Conservation (phyloP, 2,329 filamentous ascomycete genomes). For the Diaporthe australafricana region DNA sequence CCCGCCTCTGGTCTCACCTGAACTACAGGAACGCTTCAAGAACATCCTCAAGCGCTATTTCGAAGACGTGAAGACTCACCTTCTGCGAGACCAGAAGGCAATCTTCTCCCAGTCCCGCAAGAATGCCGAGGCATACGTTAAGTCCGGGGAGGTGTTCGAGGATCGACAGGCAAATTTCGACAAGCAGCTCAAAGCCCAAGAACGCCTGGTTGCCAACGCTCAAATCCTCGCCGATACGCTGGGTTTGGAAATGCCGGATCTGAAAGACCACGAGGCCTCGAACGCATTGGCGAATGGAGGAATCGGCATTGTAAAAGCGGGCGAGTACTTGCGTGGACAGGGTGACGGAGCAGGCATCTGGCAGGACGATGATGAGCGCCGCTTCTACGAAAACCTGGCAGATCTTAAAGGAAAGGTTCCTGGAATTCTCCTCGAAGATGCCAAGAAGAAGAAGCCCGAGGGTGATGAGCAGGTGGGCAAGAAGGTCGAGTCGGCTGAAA, state of each 20-base stretch:
- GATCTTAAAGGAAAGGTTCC: slow-evolving; percentile 97
- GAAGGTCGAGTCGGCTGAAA: slow-evolving; percentile 70
- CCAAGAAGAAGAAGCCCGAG: slow-evolving; percentile 92
- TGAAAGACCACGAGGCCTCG: slow-evolving; percentile 83
- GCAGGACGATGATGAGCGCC: slow-evolving; percentile 97
- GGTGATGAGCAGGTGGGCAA: slow-evolving; percentile 85
- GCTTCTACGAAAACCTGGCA: slow-evolving; percentile 97
- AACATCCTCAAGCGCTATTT: slow-evolving; percentile 90
- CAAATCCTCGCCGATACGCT: slow-evolving; percentile 91
- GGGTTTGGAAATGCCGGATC: slow-evolving; percentile 91
- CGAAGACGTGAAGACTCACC: slow-evolving; percentile 89
- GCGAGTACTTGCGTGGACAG: slow-evolving; percentile 91
- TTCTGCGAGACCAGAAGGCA: slow-evolving; percentile 91
- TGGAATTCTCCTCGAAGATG: slow-evolving; percentile 90
- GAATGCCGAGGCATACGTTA: slow-evolving; percentile 98
- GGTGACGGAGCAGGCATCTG: slow-evolving; percentile 94
- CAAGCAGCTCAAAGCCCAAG: slow-evolving; percentile 90
- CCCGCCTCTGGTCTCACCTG: slow-evolving; percentile 78
- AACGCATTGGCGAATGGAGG: slow-evolving; percentile 76
- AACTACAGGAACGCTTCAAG: slow-evolving; percentile 86
- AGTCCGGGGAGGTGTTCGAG: slow-evolving; percentile 97
- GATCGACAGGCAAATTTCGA: slow-evolving; percentile 97
- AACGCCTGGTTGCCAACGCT: slow-evolving; percentile 89
- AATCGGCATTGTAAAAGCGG: slow-evolving; percentile 93
- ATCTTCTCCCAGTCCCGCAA: slow-evolving; percentile 88